phyloP scores from a whole-genome alignment of 192 early-diverging fungal species.

The Lobosporangium transversale region DNA sequence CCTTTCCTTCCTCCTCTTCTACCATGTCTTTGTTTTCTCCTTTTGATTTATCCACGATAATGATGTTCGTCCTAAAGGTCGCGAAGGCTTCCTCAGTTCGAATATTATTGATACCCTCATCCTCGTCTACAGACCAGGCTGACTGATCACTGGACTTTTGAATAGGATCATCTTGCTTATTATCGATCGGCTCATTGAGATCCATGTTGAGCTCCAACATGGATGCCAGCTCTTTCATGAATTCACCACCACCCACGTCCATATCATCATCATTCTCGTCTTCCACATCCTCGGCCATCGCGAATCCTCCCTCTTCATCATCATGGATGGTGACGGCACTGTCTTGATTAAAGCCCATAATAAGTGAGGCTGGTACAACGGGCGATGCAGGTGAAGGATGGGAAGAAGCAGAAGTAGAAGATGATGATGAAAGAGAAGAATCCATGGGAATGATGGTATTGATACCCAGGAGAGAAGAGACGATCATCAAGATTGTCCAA shows the following conservation, averaged over 20 bases:
- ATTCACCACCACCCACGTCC: neutral
- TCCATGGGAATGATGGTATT: constrained; percentile 9
- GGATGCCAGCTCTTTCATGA: neutral
- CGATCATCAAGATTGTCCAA: constrained; percentile 37
- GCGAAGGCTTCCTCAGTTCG: too few species aligned
- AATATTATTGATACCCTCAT: too few species aligned
- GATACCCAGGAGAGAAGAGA: constrained; percentile 28
- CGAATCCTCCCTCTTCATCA: too few species aligned
- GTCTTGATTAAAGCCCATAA: neutral
- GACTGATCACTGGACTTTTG: neutral
- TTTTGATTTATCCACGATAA: too few species aligned
- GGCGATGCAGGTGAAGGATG: neutral
- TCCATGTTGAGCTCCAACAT: neutral
- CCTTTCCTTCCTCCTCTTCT: neutral
- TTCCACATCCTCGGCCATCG: neutral
- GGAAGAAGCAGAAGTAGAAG: neutral
- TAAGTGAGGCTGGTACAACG: too few species aligned
- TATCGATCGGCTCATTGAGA: too few species aligned
- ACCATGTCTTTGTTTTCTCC: too few species aligned
- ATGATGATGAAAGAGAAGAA: neutral
- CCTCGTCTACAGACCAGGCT: neutral
- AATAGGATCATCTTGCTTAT: neutral
- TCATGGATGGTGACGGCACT: neutral
- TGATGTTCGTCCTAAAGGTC: too few species aligned
- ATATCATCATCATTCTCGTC: neutral